phyloP scores from a whole-genome alignment of 805 yeast genomes.

The Sugiyamaella qingdaonensis region DNA sequence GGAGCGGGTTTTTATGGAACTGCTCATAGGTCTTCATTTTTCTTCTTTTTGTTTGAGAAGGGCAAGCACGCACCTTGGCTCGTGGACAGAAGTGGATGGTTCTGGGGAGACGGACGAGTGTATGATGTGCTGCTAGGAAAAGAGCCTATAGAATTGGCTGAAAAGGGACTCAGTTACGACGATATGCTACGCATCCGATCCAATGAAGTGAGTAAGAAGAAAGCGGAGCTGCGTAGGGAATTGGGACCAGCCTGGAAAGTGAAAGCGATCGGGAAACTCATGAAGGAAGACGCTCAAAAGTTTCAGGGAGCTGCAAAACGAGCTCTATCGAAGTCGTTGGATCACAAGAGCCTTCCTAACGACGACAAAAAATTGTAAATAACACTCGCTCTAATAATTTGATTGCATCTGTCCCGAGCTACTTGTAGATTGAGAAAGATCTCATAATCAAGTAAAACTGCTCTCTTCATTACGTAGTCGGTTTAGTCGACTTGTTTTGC shows the following conservation, averaged over 20 bases:
- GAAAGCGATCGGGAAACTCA: slow-evolving; percentile 44
- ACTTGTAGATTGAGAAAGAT: too few species aligned
- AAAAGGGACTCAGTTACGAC: slow-evolving; percentile 61
- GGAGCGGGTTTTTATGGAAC: slow-evolving; percentile 89
- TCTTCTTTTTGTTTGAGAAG: slow-evolving; percentile 64
- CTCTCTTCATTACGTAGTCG: too few species aligned
- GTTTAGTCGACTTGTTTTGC: too few species aligned
- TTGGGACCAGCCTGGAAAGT: slow-evolving; percentile 59
- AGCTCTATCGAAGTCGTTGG: slow-evolving; percentile 8
- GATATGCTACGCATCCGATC: slow-evolving; percentile 50
- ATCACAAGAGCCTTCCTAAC: neutral
- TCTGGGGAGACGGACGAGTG: slow-evolving; percentile 89
- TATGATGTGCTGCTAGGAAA: slow-evolving; percentile 79
- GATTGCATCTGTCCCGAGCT: too few species aligned
- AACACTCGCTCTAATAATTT: neutral
- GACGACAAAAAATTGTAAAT: slow-evolving; percentile 2
- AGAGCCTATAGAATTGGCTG: slow-evolving; percentile 72
- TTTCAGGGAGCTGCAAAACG: slow-evolving; percentile 18
- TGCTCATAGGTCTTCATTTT: slow-evolving; percentile 66
- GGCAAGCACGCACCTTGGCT: slow-evolving; percentile 60
- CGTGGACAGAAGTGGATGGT: slow-evolving; percentile 81
- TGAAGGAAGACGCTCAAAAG: slow-evolving; percentile 41
- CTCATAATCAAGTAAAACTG: too few species aligned
- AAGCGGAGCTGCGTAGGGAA: slow-evolving; percentile 47
- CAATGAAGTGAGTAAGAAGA: slow-evolving; percentile 46